Evolutionary conservation across 169 alveolate genomes (phyloP), one percentile per base, ranked within the genome.

Genomic region (Ichthyophthirius multifiliis): DNA sequence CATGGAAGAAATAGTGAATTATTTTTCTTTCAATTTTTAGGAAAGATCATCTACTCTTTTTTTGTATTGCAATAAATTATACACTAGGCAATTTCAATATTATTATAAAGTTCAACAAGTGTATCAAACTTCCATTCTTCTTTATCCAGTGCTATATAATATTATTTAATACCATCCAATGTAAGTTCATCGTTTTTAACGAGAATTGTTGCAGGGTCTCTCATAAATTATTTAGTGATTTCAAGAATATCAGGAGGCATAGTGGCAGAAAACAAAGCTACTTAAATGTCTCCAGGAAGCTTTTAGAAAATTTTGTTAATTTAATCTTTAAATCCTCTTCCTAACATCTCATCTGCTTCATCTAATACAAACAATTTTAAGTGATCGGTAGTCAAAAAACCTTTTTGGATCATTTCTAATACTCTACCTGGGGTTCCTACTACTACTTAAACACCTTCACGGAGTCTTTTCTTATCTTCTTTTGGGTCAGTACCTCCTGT

Each of bases 391-490:
- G 90, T 83, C n/a, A 96, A 87, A 77, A 94, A 96, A 65, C 97
- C 96, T 87, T 97, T 96, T 48, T 95, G 97, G 79, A 98, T 94
- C 99, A 99, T 97, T 85, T 99, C 99, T 77, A 89, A 92, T 37
- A 98, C 99, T 86, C 99, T 96, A 15, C 99, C 99, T 12, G 99
- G 99, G 23, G 99, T 99, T 4, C 99, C 99, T 47, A 98, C 99
- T 10, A 99, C 99, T 80, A 98, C 95, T 91, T 99, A 99, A n/a
- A 97, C 99, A 13, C 99, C 99, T 45, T 93, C 96, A 84, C 96
- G 94, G 65, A 98, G 94, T 64, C 92, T 96, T 85, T 95, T 95
- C 75, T 97, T 97, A 82, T 98, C 99, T 55, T 98, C 99, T 76
- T 99, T 93, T 45, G 98, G 98, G 32, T 93, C 97, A n/a, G 99